A percentile compares a stretch with the other conserved stretches of the same genome.
These are phyloP conservation scores for Calonectria leucothoes DNA, from an alignment of 2,329 filamentous ascomycete genomes.

Conservation along the genomic window DNA sequence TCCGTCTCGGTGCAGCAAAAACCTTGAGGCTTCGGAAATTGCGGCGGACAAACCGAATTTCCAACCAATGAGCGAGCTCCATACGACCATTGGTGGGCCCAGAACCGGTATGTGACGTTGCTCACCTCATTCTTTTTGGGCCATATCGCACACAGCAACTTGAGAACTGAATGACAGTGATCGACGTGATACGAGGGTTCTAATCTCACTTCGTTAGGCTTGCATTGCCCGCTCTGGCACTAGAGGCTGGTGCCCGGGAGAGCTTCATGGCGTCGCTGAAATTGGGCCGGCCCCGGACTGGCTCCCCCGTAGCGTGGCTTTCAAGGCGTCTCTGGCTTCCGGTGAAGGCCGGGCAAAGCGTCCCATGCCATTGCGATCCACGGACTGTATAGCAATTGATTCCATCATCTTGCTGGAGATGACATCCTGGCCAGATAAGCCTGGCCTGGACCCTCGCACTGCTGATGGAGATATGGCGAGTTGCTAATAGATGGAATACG, in stretches of 20 bases:
- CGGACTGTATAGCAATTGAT: background rate
- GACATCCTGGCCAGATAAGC: background rate
- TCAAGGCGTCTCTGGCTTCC: background rate
- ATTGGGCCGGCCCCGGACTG: background rate
- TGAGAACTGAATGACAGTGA: background rate
- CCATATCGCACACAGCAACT: background rate
- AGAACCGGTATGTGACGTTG: constrained; percentile 33
- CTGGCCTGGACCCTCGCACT: background rate
- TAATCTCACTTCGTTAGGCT: constrained; percentile 10
- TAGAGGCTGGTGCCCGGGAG: background rate
- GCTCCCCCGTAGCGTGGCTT: constrained; percentile 11
- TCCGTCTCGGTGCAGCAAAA: background rate
- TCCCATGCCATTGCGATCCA: background rate
- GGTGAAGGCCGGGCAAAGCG: background rate
- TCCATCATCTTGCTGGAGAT: background rate
- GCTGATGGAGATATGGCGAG: background rate
- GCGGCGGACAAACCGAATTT: constrained; percentile 30
- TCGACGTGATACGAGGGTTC: background rate
- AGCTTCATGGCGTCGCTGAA: background rate
- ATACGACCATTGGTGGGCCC: background rate
- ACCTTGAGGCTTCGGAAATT: constrained; percentile 35
- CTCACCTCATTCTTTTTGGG: constrained; percentile 22
- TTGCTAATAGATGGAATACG: background rate
- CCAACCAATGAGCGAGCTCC: constrained; percentile 22
- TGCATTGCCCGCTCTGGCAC: background rate